Evolutionary conservation across 2,329 filamentous ascomycete species (phyloP).

Genomic region (Xylaria polymorpha): DNA sequence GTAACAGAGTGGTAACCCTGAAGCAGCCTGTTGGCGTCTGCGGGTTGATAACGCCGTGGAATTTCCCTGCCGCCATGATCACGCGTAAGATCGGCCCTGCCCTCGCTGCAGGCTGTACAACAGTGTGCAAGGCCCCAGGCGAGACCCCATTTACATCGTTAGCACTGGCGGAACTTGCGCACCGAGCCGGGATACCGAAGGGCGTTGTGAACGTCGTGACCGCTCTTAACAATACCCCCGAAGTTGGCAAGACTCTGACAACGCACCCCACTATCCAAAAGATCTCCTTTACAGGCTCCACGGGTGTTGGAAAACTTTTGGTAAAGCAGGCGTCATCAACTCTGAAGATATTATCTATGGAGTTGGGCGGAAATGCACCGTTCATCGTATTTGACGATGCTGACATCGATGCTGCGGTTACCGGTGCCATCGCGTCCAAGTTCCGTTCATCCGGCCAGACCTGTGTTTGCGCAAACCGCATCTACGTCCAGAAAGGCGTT

Average conservation of each 20-base stretch:
- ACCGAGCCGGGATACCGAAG: conserved; percentile 87
- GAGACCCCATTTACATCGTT: conserved; percentile 94
- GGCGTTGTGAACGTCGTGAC: conserved; percentile 94
- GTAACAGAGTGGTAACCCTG: conserved; percentile 80
- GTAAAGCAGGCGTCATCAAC: conserved; percentile 91
- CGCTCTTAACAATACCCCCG: conserved; percentile 79
- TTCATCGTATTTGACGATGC: conserved; percentile 98
- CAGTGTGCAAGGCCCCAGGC: conserved; percentile 89
- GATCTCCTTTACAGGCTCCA: conserved; percentile 92
- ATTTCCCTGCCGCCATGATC: conserved; percentile 84
- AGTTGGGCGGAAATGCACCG: conserved; percentile 93
- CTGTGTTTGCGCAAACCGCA: conserved; percentile 88
- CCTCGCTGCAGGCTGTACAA: conserved; percentile 93
- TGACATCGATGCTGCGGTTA: conserved; percentile 85
- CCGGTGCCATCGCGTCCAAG: conserved; percentile 85
- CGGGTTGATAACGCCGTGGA: conserved; percentile 88
- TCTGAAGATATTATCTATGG: conserved; percentile 85
- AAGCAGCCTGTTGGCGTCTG: conserved; percentile 89
- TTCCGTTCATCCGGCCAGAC: conserved; percentile 97
- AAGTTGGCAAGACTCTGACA: conserved; percentile 81
- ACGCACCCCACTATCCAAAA: conserved; percentile 83
- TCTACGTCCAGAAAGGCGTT: conserved; percentile 82
- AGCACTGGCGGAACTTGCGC: conserved; percentile 85
- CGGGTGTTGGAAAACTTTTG: conserved; percentile 74
- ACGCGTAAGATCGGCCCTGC: conserved; percentile 77